phyloP scores from a whole-genome alignment of 2,329 filamentous ascomycete genomes.

The Ambrosiella beaveri region DNA sequence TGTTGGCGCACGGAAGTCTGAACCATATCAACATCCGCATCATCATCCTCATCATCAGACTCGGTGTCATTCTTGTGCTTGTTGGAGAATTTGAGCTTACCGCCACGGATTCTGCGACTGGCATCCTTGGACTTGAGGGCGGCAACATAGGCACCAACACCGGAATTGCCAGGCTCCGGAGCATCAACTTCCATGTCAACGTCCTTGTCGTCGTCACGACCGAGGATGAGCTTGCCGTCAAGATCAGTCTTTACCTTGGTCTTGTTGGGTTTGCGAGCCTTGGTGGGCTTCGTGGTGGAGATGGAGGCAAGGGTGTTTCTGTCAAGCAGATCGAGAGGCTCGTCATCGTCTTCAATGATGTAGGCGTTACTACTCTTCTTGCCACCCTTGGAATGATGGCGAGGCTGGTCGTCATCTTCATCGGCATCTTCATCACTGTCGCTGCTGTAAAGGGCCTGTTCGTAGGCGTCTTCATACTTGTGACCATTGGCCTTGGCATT shows the following conservation, averaged over 20 bases:
- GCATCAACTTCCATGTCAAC: slow-evolving; percentile 49
- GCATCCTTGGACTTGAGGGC: slow-evolving; percentile 52
- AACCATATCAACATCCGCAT: slow-evolving; percentile 33
- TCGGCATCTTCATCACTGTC: slow-evolving; percentile 41
- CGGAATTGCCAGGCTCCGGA: slow-evolving; percentile 34
- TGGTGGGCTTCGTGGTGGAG: slow-evolving; percentile 69
- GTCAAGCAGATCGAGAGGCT: slow-evolving; percentile 85
- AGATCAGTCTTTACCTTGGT: slow-evolving; percentile 52
- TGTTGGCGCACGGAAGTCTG: slow-evolving; percentile 3
- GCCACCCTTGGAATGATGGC: slow-evolving; percentile 18
- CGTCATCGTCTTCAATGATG: slow-evolving; percentile 86
- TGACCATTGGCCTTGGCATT: slow-evolving; percentile 23
- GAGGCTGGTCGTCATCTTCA: slow-evolving; percentile 19
- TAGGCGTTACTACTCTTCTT: slow-evolving; percentile 55
- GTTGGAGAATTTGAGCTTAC: slow-evolving; percentile 56
- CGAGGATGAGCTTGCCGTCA: slow-evolving; percentile 68
- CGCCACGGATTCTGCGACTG: slow-evolving; percentile 45
- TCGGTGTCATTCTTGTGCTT: slow-evolving; percentile 33
- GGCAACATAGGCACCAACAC: slow-evolving; percentile 52
- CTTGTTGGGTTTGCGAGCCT: slow-evolving; percentile 36
- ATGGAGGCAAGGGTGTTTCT: slow-evolving; percentile 81
- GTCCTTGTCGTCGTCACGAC: slow-evolving; percentile 34
- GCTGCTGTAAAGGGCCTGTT: slow-evolving; percentile 85
- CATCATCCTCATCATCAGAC: slow-evolving; percentile 30
- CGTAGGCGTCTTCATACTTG: slow-evolving; percentile 83